These are phyloP conservation scores for Nakaseomyces nivariensis DNA, from an alignment of 1,139 yeast species.

Conservation along the genomic window DNA sequence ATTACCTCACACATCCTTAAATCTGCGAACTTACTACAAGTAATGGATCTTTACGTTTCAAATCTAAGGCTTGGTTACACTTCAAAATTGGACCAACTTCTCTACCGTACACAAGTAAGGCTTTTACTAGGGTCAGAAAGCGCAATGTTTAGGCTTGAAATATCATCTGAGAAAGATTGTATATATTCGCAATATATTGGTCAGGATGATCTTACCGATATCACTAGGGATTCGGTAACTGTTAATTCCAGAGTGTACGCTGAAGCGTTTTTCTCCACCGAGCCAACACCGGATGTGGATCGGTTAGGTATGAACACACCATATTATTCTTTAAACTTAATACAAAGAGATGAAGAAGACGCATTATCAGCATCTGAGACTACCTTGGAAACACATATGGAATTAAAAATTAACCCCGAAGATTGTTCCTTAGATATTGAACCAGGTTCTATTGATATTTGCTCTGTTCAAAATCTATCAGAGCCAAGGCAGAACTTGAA, in stretches of 20 bases:
- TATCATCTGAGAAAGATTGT: conserved; percentile 42
- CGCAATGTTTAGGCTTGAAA: conserved; percentile 81
- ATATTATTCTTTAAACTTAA: conserved; percentile 64
- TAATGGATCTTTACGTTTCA: conserved; percentile 67
- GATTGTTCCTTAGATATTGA: conserved; percentile 78
- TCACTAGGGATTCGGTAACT: conserved; percentile 63
- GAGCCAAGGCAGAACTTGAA: background rate
- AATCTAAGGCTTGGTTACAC: conserved; percentile 52
- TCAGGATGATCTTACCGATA: conserved; percentile 75
- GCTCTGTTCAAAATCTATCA: conserved; percentile 31
- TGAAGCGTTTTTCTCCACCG: conserved; percentile 86
- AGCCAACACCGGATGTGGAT: conserved; percentile 68
- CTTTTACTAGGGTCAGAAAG: conserved; percentile 74
- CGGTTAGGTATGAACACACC: conserved; percentile 47
- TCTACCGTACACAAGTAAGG: conserved; percentile 83
- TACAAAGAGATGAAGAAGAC: conserved; percentile 63
- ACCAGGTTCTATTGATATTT: conserved; percentile 72
- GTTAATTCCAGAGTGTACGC: conserved; percentile 88
- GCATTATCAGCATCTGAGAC: conserved; percentile 43
- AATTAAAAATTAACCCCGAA: conserved; percentile 70
- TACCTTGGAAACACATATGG: conserved; percentile 30
- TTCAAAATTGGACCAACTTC: conserved; percentile 77
- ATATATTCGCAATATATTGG: conserved; percentile 80
- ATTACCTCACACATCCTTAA: conserved; percentile 52
- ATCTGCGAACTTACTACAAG: conserved; percentile 72